Base-by-base conservation (phyloP, 2,329 filamentous ascomycete species). In the Stachybotrys echinatus region DNA sequence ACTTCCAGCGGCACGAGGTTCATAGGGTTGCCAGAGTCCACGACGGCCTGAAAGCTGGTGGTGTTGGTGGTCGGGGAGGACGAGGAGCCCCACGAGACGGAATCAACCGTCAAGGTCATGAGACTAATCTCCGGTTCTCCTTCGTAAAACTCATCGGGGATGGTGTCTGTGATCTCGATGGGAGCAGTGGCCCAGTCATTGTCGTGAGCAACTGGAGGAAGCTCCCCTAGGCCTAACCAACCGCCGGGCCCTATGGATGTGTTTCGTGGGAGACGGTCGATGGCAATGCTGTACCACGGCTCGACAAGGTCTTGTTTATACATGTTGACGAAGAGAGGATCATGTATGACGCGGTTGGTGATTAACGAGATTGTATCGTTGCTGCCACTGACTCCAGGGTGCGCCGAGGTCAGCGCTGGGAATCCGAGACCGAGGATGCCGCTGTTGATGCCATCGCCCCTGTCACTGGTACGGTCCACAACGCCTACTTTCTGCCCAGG, bases 11-110 rank as follows among this genome's bases (percentile, higher is more conserved):
- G 71, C 7, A 73, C 56, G 54, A 73, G 71, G 51, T 69, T 69
- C 17, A 71, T 57, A 1, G 60, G 62, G 4, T 71, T 74, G 5
- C 72, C 73, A 2, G 65, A 71, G 57, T 78, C 75, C 21, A 77
- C 59, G 42, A 76, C 70, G 7, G 62, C 65, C 44, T 69, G 65
- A 42, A 70, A 69, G 14, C 57, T 52, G 7, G 64, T 67, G 6
- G 54, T 45, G 48, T 65, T 63, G 7, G 54, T 60, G 18, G 53
- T 58, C 12, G 19, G 45, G 23, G 46, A 44, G 3, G 45, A 38
- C 1, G 39, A 34, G n/a, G 44, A 48, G 22, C 52, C 52, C 53
- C 52, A 57, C 12, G 50, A 48, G 23, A 53, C 42, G 4, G 38
- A 38, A 22, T 52, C 48, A 14, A 59, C 52, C 7, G 53, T 56